A percentile compares a stretch with the other conserved stretches of the same genome.
phyloP scores from a whole-genome alignment of 345 rosid genomes.

The Populus deltoides region DNA sequence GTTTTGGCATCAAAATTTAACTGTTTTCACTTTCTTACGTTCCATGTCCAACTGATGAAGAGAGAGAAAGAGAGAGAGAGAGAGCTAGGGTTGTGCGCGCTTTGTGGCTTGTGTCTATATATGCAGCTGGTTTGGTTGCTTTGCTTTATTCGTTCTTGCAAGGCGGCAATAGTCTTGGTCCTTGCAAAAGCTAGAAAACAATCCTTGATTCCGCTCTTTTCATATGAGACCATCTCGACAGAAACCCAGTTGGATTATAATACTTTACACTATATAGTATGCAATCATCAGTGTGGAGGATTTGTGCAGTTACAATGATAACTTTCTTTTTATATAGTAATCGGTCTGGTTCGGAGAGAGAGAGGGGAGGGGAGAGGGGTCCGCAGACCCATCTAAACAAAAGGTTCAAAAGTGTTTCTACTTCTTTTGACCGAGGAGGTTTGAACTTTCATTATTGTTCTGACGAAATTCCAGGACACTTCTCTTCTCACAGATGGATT shows the following conservation, averaged over 20 bases:
- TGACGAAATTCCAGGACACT: conserved; percentile 9
- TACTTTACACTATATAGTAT: neutral
- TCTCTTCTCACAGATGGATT: neutral
- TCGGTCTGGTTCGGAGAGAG: neutral
- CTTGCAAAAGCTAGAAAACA: conserved; percentile 34
- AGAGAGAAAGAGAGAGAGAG: neutral
- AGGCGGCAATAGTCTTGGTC: conserved; percentile 28
- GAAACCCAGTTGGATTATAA: neutral
- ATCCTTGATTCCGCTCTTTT: conserved; percentile 27
- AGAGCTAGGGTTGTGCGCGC: neutral
- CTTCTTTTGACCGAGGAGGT: conserved; percentile 21
- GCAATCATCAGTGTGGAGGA: neutral
- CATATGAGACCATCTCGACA: neutral
- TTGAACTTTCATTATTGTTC: neutral
- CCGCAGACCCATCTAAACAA: neutral
- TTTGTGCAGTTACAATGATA: neutral
- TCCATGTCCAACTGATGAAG: conserved; percentile 11
- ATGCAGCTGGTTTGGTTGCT: neutral
- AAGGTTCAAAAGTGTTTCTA: conserved; percentile 17
- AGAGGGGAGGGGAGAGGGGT: neutral
- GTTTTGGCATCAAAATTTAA: neutral
- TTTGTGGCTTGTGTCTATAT: conserved; percentile 6
- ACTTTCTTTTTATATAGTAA: neutral
- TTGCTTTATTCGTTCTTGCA: neutral
- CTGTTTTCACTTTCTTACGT: conserved; percentile 6